A percentile compares a stretch with the other conserved stretches of the same genome.
Conservation (phyloP, 225 moss, liverwort and hornwort genomes). For the Neckera pumila region DNA sequence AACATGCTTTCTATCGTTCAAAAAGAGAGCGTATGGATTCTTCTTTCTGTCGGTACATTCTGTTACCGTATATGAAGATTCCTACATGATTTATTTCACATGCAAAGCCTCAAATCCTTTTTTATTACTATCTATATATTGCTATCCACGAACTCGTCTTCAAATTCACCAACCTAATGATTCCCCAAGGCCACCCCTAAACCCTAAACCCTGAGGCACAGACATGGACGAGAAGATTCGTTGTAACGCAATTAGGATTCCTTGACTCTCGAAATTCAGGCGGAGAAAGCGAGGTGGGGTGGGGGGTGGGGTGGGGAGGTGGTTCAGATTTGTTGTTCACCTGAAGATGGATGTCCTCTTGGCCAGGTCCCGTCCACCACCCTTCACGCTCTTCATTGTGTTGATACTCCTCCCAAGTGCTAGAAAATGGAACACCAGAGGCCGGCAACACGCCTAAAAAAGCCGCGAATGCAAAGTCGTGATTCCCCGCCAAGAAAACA, state of each 20-base stretch:
- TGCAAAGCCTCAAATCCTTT: neutral
- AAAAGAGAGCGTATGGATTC: neutral
- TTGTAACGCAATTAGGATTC: neutral
- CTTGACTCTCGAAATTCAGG: neutral
- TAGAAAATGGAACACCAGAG: conserved; percentile 29
- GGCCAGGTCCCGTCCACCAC: conserved; percentile 83
- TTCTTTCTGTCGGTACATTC: neutral
- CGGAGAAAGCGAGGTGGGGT: neutral
- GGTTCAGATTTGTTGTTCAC: neutral
- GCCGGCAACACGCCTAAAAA: conserved; percentile 64
- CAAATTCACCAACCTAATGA: neutral
- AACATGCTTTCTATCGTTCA: neutral
- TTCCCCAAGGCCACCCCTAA: neutral
- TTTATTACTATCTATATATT: no score
- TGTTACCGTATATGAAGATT: neutral
- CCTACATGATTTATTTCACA: neutral
- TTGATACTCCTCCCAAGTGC: conserved; percentile 63
- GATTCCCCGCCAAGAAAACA: conserved; percentile 83
- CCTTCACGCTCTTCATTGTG: conserved; percentile 63
- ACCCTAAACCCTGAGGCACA: neutral
- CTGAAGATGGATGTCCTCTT: conserved; percentile 68
- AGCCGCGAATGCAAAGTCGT: conserved; percentile 88
- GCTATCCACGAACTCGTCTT: neutral
- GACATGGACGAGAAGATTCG: neutral
- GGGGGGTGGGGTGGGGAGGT: no score